phyloP scores from a whole-genome alignment of 164 flowering plant species.

The Aristolochia contorta region DNA sequence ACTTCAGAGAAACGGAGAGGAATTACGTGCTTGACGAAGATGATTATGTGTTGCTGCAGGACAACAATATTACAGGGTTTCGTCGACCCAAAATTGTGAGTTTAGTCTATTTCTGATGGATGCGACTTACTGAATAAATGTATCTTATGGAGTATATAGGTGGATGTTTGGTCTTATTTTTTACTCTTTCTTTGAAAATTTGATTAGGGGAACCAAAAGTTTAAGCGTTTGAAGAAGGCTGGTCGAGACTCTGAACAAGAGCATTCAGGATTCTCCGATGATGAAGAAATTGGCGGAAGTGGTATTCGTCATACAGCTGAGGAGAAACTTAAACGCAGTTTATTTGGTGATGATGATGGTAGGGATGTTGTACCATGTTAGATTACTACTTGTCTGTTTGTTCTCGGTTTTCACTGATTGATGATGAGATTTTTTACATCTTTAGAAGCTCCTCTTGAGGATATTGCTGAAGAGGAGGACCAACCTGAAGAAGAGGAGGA shows the following conservation, averaged over 20 bases:
- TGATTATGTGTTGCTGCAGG: constrained; percentile 83
- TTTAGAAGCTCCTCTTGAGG: constrained; percentile 53
- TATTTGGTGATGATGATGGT: constrained; percentile 91
- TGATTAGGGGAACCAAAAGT: constrained; percentile 60
- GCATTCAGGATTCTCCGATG: constrained; percentile 57
- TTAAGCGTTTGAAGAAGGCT: constrained; percentile 85
- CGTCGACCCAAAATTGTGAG: constrained; percentile 47
- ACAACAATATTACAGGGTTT: constrained; percentile 51
- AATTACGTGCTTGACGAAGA: constrained; percentile 79
- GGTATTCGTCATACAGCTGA: constrained; percentile 62
- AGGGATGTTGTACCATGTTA: neutral
- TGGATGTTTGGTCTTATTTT: neutral
- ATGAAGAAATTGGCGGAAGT: constrained; percentile 49
- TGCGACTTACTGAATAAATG: too few relatives aligned
- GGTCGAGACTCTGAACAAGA: constrained; percentile 46
- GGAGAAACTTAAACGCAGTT: constrained; percentile 64
- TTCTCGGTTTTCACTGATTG: too few relatives aligned
- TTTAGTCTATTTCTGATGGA: too few relatives aligned
- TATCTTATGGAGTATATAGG: neutral
- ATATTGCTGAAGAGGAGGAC: constrained; percentile 77
- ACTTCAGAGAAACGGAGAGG: constrained; percentile 56
- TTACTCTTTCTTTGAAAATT: constrained; percentile 4
- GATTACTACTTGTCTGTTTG: too few relatives aligned
- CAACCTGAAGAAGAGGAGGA: constrained; percentile 62
- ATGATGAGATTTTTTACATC: neutral